phyloP scores from a whole-genome alignment of 2,329 filamentous ascomycete genomes.

The Clonostachys chloroleuca region DNA sequence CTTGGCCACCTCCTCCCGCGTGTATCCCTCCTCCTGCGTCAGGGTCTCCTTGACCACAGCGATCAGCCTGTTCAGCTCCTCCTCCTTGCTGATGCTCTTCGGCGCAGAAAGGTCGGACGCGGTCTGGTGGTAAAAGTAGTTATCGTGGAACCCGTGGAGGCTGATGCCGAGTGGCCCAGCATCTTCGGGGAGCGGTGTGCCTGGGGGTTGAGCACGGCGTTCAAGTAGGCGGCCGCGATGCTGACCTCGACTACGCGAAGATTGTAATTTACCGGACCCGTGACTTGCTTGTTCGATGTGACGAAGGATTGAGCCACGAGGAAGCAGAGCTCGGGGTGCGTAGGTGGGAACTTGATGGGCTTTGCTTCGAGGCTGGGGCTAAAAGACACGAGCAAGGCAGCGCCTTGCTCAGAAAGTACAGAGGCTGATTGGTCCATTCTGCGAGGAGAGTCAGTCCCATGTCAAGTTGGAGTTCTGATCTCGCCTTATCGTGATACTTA shows the following conservation, averaged over 20 bases:
- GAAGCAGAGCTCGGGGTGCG: conserved; percentile 80
- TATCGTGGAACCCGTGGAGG: conserved; percentile 81
- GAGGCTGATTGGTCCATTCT: conserved; percentile 98
- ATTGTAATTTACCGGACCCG: conserved; percentile 92
- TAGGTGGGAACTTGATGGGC: conserved; percentile 77
- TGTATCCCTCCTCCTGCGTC: conserved; percentile 78
- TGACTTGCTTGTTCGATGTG: conserved; percentile 89
- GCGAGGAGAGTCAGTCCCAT: conserved; percentile 13
- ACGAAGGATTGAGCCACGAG: conserved; percentile 94
- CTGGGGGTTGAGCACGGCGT: conserved; percentile 53
- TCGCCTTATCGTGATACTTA: conserved; percentile 31
- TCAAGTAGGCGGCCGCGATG: conserved; percentile 70
- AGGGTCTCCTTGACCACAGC: conserved; percentile 67
- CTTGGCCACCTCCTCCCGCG: conserved; percentile 75
- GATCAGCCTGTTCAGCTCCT: conserved; percentile 72
- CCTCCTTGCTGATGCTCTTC: conserved; percentile 40
- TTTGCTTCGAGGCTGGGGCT: conserved; percentile 71
- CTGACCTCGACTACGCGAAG: conserved; percentile 94
- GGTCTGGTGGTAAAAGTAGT: conserved; percentile 59
- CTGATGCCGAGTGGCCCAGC: conserved; percentile 78
- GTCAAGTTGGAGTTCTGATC: conserved; percentile 1
- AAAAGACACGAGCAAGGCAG: conserved; percentile 88
- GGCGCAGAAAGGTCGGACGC: conserved; percentile 31
- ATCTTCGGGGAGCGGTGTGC: conserved; percentile 66
- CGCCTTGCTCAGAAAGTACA: conserved; percentile 83